phyloP scores from a whole-genome alignment of 495 filamentous ascomycete species.

The Penicillium bovifimosum region DNA sequence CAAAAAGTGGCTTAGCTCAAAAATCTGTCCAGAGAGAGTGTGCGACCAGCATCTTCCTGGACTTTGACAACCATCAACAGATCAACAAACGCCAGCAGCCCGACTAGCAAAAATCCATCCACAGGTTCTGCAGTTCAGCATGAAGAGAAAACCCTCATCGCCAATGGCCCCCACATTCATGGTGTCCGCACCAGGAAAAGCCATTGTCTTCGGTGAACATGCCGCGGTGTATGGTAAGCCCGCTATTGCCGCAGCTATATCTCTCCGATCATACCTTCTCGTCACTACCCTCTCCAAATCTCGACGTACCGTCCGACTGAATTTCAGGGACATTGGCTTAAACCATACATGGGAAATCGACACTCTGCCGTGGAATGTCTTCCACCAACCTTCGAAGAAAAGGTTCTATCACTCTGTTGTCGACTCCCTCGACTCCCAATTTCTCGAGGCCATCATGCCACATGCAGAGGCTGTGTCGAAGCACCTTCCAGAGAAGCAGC shows the following conservation, averaged over 20 bases:
- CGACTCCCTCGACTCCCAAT: constrained; percentile 75
- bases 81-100: neutral
- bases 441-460: constrained; percentile 70
- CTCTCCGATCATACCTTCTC: constrained; percentile 88
- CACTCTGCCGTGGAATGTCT: constrained; percentile 74
- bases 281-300: constrained; percentile 87
- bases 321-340: constrained; percentile 81
- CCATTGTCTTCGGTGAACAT: constrained; percentile 95
- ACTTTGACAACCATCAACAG: neutral
- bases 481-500: constrained; percentile 54
- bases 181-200: constrained; percentile 95
- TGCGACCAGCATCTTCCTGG: too few species aligned
- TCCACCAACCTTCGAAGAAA: constrained; percentile 77
- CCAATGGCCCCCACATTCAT: constrained; percentile 79
- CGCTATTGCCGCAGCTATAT: constrained; percentile 90
- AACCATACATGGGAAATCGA: constrained; percentile 90
- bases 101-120: too few species aligned
- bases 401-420: constrained; percentile 87
- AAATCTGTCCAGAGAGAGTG: too few species aligned
- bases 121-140: neutral
- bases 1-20: constrained; percentile 24
- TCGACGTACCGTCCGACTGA: constrained; percentile 73
- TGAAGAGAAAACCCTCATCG: constrained; percentile 25
- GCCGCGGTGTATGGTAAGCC: constrained; percentile 94
- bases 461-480: constrained; percentile 64